phyloP scores from a whole-genome alignment of 169 alveolate genomes.

The Cryptosporidium felis region DNA sequence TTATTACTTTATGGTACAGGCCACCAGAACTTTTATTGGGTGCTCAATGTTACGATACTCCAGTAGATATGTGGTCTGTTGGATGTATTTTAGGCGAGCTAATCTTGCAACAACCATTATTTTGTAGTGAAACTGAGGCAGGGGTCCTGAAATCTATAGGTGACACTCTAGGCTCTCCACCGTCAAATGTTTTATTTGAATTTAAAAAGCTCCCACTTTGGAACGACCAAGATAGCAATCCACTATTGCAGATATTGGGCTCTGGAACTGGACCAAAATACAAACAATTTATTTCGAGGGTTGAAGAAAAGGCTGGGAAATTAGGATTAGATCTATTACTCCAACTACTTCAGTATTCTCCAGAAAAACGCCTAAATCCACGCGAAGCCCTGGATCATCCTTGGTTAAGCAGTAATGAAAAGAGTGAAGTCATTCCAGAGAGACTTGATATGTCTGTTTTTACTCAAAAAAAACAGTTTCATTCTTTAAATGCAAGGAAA shows the following conservation, averaged over 20 bases:
- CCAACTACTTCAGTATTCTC: slow-evolving; percentile 76
- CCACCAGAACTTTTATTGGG: slow-evolving; percentile 97
- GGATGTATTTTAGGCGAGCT: slow-evolving; percentile 95
- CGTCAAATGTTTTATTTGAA: slow-evolving; percentile 68
- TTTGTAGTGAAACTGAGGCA: slow-evolving; percentile 89
- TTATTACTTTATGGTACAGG: slow-evolving; percentile 96
- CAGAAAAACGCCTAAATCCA: slow-evolving; percentile 78
- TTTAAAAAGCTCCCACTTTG: slow-evolving; percentile 68
- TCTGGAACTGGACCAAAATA: slow-evolving; percentile 66
- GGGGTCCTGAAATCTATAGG: slow-evolving; percentile 85
- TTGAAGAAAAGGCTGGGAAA: slow-evolving; percentile 69
- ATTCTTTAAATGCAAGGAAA: slow-evolving; percentile 60
- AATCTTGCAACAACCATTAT: slow-evolving; percentile 86
- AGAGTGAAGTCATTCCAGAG: slow-evolving; percentile 29
- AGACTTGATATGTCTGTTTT: slow-evolving; percentile 52
- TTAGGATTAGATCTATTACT: slow-evolving; percentile 80
- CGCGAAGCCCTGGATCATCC: slow-evolving; percentile 81
- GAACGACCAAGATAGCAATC: slow-evolving; percentile 68
- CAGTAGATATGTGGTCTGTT: slow-evolving; percentile 96
- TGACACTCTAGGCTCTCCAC: slow-evolving; percentile 83
- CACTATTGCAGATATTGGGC: slow-evolving; percentile 42
- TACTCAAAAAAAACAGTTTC: slow-evolving; percentile 38
- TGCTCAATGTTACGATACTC: slow-evolving; percentile 83
- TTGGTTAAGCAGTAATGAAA: slow-evolving; percentile 66
- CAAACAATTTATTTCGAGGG: slow-evolving; percentile 53